These are phyloP conservation scores for Solanum hybrid DNA, from an alignment of 305 asterid species.

Conservation along the genomic window DNA sequence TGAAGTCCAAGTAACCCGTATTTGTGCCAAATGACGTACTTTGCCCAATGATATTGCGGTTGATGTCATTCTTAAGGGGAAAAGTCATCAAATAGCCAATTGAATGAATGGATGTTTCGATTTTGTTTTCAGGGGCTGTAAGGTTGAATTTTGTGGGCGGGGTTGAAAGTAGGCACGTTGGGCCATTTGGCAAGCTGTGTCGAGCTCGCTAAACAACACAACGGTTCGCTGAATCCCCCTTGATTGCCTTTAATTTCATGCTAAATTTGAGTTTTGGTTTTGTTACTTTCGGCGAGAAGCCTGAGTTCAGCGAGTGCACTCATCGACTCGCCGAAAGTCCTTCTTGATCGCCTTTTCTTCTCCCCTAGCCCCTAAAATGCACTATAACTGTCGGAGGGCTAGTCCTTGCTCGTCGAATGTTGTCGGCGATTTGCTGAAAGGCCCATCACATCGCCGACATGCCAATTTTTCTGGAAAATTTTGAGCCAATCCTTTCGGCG, in stretches of 20 bases:
- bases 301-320: neutral
- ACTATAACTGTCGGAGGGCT: neutral
- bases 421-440: no score
- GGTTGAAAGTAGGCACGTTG: neutral
- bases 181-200: neutral
- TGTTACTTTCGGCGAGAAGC: neutral
- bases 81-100: no score
- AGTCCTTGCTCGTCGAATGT: neutral
- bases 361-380: neutral
- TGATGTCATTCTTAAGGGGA: no score
- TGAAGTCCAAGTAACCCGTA: no score
- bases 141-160: neutral
- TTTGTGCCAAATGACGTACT: no score
- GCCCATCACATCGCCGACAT: neutral
- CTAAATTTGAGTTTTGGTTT: neutral
- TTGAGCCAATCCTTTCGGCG: no score
- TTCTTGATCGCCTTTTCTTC: neutral
- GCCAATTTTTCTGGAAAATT: no score
- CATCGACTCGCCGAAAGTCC: fast-evolving
- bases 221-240: neutral
- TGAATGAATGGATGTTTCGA: neutral
- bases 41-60: no score
- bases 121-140: neutral
- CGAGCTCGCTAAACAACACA: neutral
- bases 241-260: neutral